Percentiles rank a stretch among this genome's conserved stretches.
Conservation (phyloP, 1,139 yeast species). For the Geotrichum restrictum region DNA sequence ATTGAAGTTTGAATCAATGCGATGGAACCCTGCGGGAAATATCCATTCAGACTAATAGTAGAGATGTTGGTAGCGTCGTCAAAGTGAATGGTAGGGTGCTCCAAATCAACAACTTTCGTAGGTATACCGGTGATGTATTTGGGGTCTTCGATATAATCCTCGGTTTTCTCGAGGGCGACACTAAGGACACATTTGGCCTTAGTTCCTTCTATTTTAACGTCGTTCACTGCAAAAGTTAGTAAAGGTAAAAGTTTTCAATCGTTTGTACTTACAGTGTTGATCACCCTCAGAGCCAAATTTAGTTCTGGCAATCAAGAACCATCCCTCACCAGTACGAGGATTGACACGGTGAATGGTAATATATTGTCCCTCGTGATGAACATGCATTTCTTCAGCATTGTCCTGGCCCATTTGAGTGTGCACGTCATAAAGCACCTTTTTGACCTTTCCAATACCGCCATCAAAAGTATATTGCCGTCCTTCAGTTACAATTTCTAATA, state of each 20-base stretch:
- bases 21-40: slow-evolving; percentile 86
- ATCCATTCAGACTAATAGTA: slow-evolving; percentile 51
- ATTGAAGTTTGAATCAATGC: slow-evolving; percentile 71
- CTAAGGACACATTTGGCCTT: slow-evolving; percentile 55
- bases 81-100: slow-evolving; percentile 48
- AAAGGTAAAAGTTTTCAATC: slow-evolving; percentile 25
- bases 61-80: slow-evolving; percentile 43
- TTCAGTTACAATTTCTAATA: slow-evolving; percentile 80
- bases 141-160: slow-evolving; percentile 45
- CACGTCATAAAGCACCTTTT: slow-evolving; percentile 53
- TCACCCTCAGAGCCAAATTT: slow-evolving; percentile 51
- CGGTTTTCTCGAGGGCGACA: slow-evolving; percentile 47
- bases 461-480: slow-evolving; percentile 57
- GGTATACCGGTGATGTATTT: slow-evolving; percentile 56
- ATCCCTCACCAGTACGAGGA: slow-evolving; percentile 81
- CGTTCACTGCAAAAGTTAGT: slow-evolving; percentile 52
- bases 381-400: slow-evolving; percentile 85
- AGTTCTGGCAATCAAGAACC: slow-evolving; percentile 82
- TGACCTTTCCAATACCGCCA: slow-evolving; percentile 72
- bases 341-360: slow-evolving; percentile 86
- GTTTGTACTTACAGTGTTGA: slow-evolving; percentile 30
- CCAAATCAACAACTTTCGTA: slow-evolving; percentile 53
- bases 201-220: slow-evolving; percentile 64
- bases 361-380: slow-evolving; percentile 89
- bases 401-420: slow-evolving; percentile 64